Evolutionary conservation across 306 rosid species (phyloP), one percentile per base, ranked within the genome.

Genomic region (Argentina anserina): DNA sequence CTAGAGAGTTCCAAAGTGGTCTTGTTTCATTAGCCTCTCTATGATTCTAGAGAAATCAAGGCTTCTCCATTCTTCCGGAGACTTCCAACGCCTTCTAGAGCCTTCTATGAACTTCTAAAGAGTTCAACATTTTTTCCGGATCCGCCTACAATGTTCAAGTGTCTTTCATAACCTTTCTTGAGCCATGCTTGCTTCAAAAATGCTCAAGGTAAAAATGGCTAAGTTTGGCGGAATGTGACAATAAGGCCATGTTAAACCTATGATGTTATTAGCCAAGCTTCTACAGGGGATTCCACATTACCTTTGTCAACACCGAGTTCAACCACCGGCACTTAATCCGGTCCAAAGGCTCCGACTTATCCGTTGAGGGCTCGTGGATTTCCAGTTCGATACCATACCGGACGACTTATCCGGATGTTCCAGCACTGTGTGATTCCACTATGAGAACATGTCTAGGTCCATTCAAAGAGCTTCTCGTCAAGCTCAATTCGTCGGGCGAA

Each of bases 271-370:
- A 64, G 47, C 31, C 56, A 67, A 67, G 67, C 59, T 67, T 11
- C 59, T 75, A 0, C 73, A 67, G 21, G 11, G 79, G 73, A 18
- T 67, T 75, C 67, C 47, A 67, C 59, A 75, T 55, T 20, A 75
- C 67, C 59, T 75, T 75, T n/a, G 73, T 67, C 21, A 67, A 74
- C 78, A 55, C 72, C n/a, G n/a, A n/a, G n/a, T n/a, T n/a, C n/a
- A 66, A 75, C 33, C 72, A 49, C 72, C 13, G 36, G 21, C 74
- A 23, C 33, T 61, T 69, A 23, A 13, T 47, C 49, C n/a, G 25
- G 31, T 47, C 72, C 17, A 52, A 33, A 11, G 49, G 49, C 14
- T 49, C 70, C 29, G 59, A 40, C 23, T 40, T 17, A 47, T 17
- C 15, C 8, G 37, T 64, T 9, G 25, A 42, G 6, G 72, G 71